Evolutionary conservation across 2,329 filamentous ascomycete species (phyloP).

Genomic region (Clonostachys rosea): DNA sequence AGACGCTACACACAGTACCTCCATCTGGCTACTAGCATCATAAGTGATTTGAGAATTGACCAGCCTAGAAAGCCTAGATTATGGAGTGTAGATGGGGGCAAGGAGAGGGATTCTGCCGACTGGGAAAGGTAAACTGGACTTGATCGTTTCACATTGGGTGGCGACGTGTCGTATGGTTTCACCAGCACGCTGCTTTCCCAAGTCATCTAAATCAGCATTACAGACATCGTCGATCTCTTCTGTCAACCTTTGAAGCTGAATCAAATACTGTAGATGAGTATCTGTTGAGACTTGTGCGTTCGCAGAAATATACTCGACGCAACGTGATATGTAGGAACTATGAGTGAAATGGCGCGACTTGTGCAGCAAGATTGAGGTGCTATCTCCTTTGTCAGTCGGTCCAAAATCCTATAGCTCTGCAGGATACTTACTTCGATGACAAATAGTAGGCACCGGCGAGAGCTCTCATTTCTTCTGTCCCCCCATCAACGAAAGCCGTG

Average conservation of each 20-base stretch:
- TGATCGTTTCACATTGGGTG: slow-evolving; percentile 2
- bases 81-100: slow-evolving; percentile 16
- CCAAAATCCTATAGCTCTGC: too few relatives aligned
- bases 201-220: neutral
- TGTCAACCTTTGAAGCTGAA: slow-evolving; percentile 14
- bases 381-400: neutral
- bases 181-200: too few relatives aligned
- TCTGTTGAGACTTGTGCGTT: slow-evolving; percentile 10
- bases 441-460: slow-evolving; percentile 22
- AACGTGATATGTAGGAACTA: slow-evolving; percentile 16
- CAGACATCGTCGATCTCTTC: slow-evolving; percentile 5
- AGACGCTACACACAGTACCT: slow-evolving; percentile 20
- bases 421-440: slow-evolving; percentile 15
- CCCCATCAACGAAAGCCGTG: slow-evolving; percentile 19
- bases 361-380: slow-evolving; percentile 21
- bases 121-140: slow-evolving; percentile 15
- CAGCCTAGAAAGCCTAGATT: slow-evolving; percentile 14
- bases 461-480: slow-evolving; percentile 18
- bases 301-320: too few relatives aligned
- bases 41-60: slow-evolving; percentile 21
- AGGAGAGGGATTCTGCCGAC: slow-evolving; percentile 6
- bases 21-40: slow-evolving; percentile 20
- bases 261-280: slow-evolving; percentile 18
- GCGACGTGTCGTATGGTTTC: too few relatives aligned
- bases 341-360: slow-evolving; percentile 19